Base-by-base conservation (phyloP, 2,329 filamentous ascomycete genomes). In the Erysiphe pulchra region DNA sequence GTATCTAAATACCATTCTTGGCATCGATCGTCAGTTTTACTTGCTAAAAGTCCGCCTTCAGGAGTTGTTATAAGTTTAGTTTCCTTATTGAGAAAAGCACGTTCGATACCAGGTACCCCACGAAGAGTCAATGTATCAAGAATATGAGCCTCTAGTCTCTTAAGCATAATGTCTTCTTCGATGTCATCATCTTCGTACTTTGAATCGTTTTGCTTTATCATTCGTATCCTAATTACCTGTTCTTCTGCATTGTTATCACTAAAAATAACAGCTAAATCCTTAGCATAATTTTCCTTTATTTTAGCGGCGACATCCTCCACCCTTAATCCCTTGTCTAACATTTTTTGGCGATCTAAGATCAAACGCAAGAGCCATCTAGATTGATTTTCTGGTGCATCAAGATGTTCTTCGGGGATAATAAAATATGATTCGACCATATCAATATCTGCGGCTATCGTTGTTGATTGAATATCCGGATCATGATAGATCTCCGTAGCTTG, bases 401-500 rank as follows among this genome's bases (percentile, higher is more conserved):
- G 66, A 17, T 63, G 65, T 38, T 92, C 83, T 52, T 92, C 85
- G 0, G 84, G 83, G 58, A 95, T 82, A 59, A 95, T 75, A 64
- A 87, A 95, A 67, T 93, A 94, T 0, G 87, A 92, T 54, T 94
- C 85, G 7, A 98, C 82, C 73, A 95, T 92, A 56, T 95, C 90
- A 49, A 72, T 63, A 66, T 98, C 90, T 47, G 81, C 81, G 33
- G 80, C 71, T 54, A 98, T 92, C 52, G 77, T 80, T 0, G 92
- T 98, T 30, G 73, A 69, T 54, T 81, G 75, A 48, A 94, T 78
- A 48, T 92, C 80, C 0, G 90, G 90, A 59, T 98, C 90, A 56
- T 95, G 95, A 69, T 93, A 94, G 48, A 98, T 87, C 61, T 98
- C 92, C 0, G 86, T 92, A 42, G 83, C 74, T 40, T 87, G 79